phyloP scores from a whole-genome alignment of 225 moss, liverwort and hornwort genomes.

The Anthoceros angustus region DNA sequence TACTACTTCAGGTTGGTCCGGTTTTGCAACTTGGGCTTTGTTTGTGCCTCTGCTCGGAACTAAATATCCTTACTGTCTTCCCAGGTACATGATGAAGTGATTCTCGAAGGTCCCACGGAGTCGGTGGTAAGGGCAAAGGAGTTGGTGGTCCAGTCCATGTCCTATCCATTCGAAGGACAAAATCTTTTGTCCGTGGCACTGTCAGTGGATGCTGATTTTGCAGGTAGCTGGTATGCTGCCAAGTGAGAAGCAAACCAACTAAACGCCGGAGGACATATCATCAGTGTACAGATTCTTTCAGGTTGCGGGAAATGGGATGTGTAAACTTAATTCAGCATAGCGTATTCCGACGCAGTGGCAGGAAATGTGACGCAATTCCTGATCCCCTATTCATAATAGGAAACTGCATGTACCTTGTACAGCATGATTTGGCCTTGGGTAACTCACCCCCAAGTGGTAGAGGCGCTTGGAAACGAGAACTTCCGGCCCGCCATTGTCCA shows the following conservation, averaged over 20 bases:
- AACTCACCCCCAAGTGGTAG: too few relatives aligned
- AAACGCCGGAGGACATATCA: neutral
- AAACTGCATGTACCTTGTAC: too few relatives aligned
- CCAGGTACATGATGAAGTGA: constrained; percentile 98
- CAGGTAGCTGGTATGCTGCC: constrained; percentile 91
- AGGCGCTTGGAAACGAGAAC: too few relatives aligned
- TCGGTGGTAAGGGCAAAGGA: constrained; percentile 56
- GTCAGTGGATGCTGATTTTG: constrained; percentile 73
- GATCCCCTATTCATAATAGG: too few relatives aligned
- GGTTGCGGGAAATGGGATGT: too few relatives aligned
- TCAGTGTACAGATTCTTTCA: too few relatives aligned
- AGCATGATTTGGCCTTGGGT: too few relatives aligned
- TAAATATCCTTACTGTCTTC: constrained; percentile 1
- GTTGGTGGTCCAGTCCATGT: constrained; percentile 70
- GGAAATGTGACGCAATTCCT: too few relatives aligned
- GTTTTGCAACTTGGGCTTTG: neutral
- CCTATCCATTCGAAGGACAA: constrained; percentile 64
- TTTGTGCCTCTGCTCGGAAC: neutral
- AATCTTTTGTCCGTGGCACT: constrained; percentile 67
- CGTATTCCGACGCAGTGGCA: too few relatives aligned
- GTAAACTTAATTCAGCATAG: too few relatives aligned
- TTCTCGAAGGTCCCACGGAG: constrained; percentile 71
- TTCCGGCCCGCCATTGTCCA: too few relatives aligned
- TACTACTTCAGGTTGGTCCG: constrained; percentile 56
- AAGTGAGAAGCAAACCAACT: constrained; percentile 27